Evolutionary conservation across 1,284 basidiomycete genomes (phyloP), one percentile per base, ranked within the genome.

Genomic region (Papiliotrema laurentii): DNA sequence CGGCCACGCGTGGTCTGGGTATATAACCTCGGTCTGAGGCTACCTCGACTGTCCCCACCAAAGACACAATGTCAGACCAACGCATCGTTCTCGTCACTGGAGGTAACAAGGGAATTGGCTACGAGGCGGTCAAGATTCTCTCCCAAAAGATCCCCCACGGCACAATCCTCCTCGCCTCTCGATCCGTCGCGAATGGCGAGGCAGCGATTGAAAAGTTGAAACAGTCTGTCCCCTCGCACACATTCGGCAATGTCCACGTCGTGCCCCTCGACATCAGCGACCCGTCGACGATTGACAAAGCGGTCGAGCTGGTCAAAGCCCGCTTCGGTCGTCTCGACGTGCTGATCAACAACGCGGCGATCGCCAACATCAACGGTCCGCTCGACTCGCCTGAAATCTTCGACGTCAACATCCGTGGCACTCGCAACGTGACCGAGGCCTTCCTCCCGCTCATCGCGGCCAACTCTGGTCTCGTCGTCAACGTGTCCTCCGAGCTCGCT

Each of bases 31-130:
- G n/a, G n/a, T n/a, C n/a, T n/a, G n/a, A n/a, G n/a, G n/a, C n/a
- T n/a, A n/a, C n/a, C n/a, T n/a, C n/a, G n/a, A n/a, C n/a, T n/a
- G n/a, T n/a, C n/a, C n/a, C n/a, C n/a, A n/a, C n/a, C n/a, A n/a
- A n/a, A n/a, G n/a, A n/a, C n/a, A n/a, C n/a, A n/a, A n/a, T n/a
- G n/a, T n/a, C n/a, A n/a, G n/a, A n/a, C n/a, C n/a, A n/a, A 31
- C 16, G 16, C 50, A 45, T 46, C 37, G 39, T 53, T 38, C 54
- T 56, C 19, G 50, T 56, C 35, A 56, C 54, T 30, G 54, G 54
- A 21, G 51, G 35, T 22, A 56, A 56, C 43, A 49, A 49, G 33
- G 54, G 54, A 28, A 52, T 56, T 36, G 54, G 54, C 2, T 56
- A 50, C 42, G 54, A 56, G 43, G 50, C 54, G 3, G 54, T 56